Base-by-base conservation (phyloP, 2,329 filamentous ascomycete species). In the Cucurbitaria berberidis region DNA sequence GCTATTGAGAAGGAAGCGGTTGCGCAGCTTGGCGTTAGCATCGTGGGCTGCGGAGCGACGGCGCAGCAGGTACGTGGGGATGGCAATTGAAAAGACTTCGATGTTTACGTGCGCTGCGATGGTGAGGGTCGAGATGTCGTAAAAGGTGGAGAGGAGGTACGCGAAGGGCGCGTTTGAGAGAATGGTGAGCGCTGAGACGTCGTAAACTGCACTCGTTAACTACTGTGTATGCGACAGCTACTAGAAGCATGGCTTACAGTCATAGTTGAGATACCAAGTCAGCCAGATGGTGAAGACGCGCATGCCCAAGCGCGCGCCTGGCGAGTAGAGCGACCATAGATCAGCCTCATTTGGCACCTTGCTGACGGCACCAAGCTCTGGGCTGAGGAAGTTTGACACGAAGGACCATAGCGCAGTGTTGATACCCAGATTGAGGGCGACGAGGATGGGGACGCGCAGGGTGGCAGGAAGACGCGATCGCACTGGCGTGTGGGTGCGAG, bases 121-220 rank as follows among this genome's bases (percentile, higher is more conserved):
- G 0, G 89, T 88, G 47, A 79, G 74, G 22, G 84, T 78, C 22
- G 84, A 82, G 62, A 96, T 82, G 30, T 81, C 76, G 82, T 96
- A 96, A 79, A 96, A 96, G 46, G 86, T 86, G 26, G 82, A 81
- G 24, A 96, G 81, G 38, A 97, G 86, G 69, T 89, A 90, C 57
- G 89, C 85, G 65, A 86, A 84, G 38, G 93, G 93, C 18, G 89
- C 84, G 75, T 91, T 87, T 49, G 88, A 87, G 36, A 97, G 79
- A 55, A 91, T 63, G 4, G 76, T 74, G 38, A 81, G 74, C 18
- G 74, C 72, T 41, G 72, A 66, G 49, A 80, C 72, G 62, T 81
- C 80, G 52, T 77, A 68, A 61, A 51, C 65, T 73, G 41, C 35
- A 26, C 9, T 29, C 7, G 18, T 68, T 50, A 65, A 57, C 49